phyloP scores from a whole-genome alignment of 139 green algal species.

The Monoraphidium neglectum region DNA sequence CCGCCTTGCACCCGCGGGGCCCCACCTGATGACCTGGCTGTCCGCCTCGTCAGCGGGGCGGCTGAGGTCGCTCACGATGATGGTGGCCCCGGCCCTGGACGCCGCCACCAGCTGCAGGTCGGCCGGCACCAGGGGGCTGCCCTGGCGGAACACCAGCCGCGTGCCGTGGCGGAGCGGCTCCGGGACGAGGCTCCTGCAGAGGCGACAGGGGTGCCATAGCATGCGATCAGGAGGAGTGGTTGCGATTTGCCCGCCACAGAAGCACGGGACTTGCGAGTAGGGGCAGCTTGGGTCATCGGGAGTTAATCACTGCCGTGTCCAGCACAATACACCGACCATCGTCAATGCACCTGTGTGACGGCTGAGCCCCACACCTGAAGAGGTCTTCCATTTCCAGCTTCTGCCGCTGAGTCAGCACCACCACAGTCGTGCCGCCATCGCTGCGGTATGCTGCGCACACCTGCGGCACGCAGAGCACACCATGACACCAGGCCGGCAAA shows the following conservation, averaged over 20 bases:
- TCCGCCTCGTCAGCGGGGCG: slow-evolving; percentile 38
- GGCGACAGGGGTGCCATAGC: not conserved
- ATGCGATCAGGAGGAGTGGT: too few relatives aligned
- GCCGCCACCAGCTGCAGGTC: slow-evolving; percentile 49
- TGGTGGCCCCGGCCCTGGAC: slow-evolving; percentile 23
- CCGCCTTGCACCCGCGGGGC: not conserved
- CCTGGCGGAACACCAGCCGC: slow-evolving; percentile 57
- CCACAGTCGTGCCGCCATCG: slow-evolving; percentile 34
- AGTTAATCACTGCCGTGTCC: too few relatives aligned
- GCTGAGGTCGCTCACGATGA: slow-evolving; percentile 46
- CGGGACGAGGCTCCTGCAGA: slow-evolving; percentile 8
- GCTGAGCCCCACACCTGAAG: slow-evolving; percentile 20
- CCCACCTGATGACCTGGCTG: slow-evolving; percentile 41
- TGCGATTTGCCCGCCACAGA: too few relatives aligned
- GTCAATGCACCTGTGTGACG: not conserved
- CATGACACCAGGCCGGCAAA: too few relatives aligned
- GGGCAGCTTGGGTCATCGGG: too few relatives aligned
- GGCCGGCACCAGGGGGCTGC: slow-evolving; percentile 34
- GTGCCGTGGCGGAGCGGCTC: slow-evolving; percentile 22
- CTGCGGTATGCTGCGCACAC: too few relatives aligned
- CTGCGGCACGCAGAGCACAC: too few relatives aligned
- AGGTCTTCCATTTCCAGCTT: slow-evolving; percentile 65
- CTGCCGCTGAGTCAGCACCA: slow-evolving; percentile 43
- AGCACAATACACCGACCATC: too few relatives aligned
- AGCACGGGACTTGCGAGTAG: too few relatives aligned